Evolutionary conservation across 2,329 filamentous ascomycete species (phyloP).

Genomic region (Xylaria arbuscula): DNA sequence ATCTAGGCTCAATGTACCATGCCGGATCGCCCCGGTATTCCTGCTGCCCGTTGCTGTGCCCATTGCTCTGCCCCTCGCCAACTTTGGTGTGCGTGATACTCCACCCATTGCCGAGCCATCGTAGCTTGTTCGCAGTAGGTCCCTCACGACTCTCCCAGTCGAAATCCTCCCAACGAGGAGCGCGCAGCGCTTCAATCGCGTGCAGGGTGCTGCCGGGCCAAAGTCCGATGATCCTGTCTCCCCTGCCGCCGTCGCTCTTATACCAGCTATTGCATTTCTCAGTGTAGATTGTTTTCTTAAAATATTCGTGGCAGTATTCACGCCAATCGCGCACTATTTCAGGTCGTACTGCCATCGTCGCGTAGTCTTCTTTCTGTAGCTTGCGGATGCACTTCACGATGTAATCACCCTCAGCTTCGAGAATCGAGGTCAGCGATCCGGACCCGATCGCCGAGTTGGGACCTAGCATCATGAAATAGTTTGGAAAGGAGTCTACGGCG

Average conservation of each 20-base stretch:
- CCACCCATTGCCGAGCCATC: constrained; percentile 58
- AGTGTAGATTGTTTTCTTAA: constrained; percentile 60
- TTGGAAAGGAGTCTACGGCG: constrained; percentile 60
- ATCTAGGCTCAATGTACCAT: constrained; percentile 49
- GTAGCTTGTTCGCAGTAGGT: constrained; percentile 48
- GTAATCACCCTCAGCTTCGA: constrained; percentile 62
- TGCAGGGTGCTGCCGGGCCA: constrained; percentile 61
- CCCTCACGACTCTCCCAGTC: constrained; percentile 51
- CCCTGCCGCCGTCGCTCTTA: constrained; percentile 56
- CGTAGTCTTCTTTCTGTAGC: constrained; percentile 60
- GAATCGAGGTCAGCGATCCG: constrained; percentile 59
- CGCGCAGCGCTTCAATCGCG: constrained; percentile 55
- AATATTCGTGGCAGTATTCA: constrained; percentile 60
- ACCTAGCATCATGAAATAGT: constrained; percentile 61
- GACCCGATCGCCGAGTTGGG: constrained; percentile 61
- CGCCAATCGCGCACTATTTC: constrained; percentile 60
- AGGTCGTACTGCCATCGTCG: constrained; percentile 56
- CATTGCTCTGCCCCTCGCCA: constrained; percentile 31
- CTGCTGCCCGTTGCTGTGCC: constrained; percentile 21
- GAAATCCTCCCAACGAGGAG: constrained; percentile 61
- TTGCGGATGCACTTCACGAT: constrained; percentile 60
- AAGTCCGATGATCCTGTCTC: constrained; percentile 55
- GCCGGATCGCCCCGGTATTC: constrained; percentile 47
- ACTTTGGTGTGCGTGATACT: constrained; percentile 53
- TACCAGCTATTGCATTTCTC: constrained; percentile 66